Conservation (phyloP, 805 yeast genomes). For the Citeromyces matritensis region DNA sequence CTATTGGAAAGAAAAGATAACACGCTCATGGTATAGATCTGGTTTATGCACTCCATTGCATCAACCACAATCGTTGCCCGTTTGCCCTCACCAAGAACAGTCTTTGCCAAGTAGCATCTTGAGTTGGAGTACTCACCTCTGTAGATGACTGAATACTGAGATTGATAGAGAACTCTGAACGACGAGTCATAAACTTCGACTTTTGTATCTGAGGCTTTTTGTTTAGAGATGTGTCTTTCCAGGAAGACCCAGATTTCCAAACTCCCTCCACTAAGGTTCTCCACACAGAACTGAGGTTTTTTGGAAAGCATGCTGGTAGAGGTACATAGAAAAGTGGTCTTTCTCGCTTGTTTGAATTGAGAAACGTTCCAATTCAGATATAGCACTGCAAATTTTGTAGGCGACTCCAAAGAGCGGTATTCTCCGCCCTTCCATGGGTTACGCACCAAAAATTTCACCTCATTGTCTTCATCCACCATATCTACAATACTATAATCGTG, state of each 20-base stretch:
- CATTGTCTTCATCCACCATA: too few species aligned
- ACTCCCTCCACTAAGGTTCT: neutral
- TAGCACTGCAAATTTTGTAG: too few species aligned
- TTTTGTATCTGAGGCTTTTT: neutral
- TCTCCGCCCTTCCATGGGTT: too few species aligned
- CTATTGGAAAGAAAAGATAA: neutral
- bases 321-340: too few species aligned
- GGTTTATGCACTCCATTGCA: neutral
- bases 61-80: neutral
- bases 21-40: neutral
- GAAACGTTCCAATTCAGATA: too few species aligned
- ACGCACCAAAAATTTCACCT: too few species aligned
- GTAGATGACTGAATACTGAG: too few species aligned
- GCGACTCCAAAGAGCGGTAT: too few species aligned
- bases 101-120: conserved; percentile 1
- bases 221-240: neutral
- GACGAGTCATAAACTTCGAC: neutral
- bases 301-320: too few species aligned
- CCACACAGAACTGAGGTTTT: conserved; percentile 1
- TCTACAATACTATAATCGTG: too few species aligned
- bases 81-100: neutral
- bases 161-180: neutral
- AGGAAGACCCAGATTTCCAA: conserved; percentile 1
- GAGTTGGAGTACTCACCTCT: neutral
- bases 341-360: too few species aligned